Evolutionary conservation across 306 rosid species (phyloP).

Genomic region (Cucurbita moschata): DNA sequence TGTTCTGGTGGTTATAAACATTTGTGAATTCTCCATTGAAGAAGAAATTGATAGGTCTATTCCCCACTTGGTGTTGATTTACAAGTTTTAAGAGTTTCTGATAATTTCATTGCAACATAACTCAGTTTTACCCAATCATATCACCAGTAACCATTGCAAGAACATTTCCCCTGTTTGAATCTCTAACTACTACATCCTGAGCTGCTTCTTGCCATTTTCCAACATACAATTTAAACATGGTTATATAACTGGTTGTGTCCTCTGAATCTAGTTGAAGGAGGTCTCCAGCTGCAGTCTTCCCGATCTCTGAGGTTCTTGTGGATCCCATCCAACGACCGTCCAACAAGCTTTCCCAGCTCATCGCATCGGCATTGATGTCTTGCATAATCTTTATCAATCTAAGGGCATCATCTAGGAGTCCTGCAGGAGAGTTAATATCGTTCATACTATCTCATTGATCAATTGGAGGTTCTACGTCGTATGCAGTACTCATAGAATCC

Average conservation of each 20-base stretch:
- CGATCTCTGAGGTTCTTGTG: conserved; percentile 33
- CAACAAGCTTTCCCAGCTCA: conserved; percentile 51
- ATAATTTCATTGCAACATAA: background rate
- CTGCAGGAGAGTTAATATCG: too few relatives aligned
- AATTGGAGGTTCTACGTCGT: background rate
- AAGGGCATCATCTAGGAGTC: too few relatives aligned
- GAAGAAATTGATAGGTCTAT: too few relatives aligned
- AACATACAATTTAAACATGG: conserved; percentile 37
- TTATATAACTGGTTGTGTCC: conserved; percentile 35
- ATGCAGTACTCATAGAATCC: conserved; percentile 31
- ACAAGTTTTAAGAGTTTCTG: background rate
- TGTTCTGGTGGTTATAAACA: too few relatives aligned
- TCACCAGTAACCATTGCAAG: conserved; percentile 51
- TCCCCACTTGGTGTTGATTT: background rate
- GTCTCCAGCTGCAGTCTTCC: conserved; percentile 30
- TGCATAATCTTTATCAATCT: too few relatives aligned
- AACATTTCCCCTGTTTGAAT: conserved; percentile 44
- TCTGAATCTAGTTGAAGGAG: background rate
- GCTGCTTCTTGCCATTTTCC: conserved; percentile 54
- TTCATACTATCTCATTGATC: too few relatives aligned
- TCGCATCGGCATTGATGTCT: conserved; percentile 28
- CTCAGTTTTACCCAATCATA: background rate
- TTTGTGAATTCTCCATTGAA: too few relatives aligned
- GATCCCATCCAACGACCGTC: conserved; percentile 62
- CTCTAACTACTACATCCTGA: conserved; percentile 26